Percentiles rank a stretch among this genome's conserved stretches.
Evolutionary conservation across 2,329 filamentous ascomycete genomes (phyloP).

Genomic region (Claviceps spartinae): DNA sequence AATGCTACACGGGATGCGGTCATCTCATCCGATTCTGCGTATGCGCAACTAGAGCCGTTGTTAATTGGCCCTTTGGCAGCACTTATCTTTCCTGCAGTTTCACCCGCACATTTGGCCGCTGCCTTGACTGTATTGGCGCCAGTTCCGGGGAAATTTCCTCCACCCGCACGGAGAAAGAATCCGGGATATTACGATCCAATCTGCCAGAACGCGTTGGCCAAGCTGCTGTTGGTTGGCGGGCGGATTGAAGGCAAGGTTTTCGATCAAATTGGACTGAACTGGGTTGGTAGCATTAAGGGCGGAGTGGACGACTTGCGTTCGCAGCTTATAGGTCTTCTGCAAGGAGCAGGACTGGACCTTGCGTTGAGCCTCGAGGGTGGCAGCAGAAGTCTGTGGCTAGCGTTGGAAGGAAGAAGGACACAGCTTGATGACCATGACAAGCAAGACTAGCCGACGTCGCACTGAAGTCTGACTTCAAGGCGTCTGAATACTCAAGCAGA

Average conservation of each 20-base stretch:
- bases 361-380: conserved; percentile 69
- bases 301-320: conserved; percentile 68
- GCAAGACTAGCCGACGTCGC: not conserved
- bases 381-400: conserved; percentile 71
- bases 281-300: conserved; percentile 62
- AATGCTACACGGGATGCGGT: conserved; percentile 28
- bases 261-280: conserved; percentile 54
- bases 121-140: conserved; percentile 69
- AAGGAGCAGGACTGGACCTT: conserved; percentile 64
- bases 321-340: conserved; percentile 69
- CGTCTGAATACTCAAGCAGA: too few relatives aligned
- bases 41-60: conserved; percentile 55
- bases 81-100: conserved; percentile 68
- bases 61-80: conserved; percentile 71
- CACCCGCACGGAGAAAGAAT: conserved; percentile 60
- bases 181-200: conserved; percentile 69
- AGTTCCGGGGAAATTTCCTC: conserved; percentile 56
- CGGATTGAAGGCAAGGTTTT: conserved; percentile 77
- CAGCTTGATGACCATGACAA: conserved; percentile 54
- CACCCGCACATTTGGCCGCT: conserved; percentile 69
- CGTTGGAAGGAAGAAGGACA: conserved; percentile 67
- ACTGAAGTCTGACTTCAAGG: not conserved
- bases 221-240: conserved; percentile 75
- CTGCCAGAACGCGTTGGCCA: conserved; percentile 72
- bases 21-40: conserved; percentile 26